These are phyloP conservation scores for Edaphochlamys debaryana DNA, from an alignment of 139 green algal species.

Conservation along the genomic window DNA sequence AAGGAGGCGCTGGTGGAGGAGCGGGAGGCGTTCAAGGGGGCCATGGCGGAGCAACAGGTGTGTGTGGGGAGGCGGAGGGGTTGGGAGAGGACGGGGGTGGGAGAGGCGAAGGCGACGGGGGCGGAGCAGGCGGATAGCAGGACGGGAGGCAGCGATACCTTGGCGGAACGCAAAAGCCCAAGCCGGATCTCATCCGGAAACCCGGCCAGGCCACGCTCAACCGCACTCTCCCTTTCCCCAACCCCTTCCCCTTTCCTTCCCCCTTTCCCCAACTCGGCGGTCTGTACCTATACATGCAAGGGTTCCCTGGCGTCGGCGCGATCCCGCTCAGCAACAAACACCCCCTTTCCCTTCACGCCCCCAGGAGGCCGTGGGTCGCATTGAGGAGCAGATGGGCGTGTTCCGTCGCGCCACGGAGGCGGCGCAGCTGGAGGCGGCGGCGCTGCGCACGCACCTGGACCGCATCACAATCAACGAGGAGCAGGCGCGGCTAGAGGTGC, in stretches of 20 bases:
- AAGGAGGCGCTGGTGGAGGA: constrained; percentile 59
- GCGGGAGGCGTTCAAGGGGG: constrained; percentile 41
- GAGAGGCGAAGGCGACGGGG: background rate
- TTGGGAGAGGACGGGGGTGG: too few species aligned
- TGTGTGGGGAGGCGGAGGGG: too few species aligned
- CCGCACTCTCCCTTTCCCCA: too few species aligned
- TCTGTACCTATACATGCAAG: too few species aligned
- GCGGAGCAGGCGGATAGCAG: background rate
- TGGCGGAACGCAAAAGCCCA: too few species aligned
- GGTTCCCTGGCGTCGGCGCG: too few species aligned
- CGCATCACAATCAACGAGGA: constrained; percentile 37
- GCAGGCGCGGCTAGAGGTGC: constrained; percentile 39
- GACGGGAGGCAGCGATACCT: background rate
- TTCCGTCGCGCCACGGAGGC: constrained; percentile 40
- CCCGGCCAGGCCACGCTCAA: too few species aligned
- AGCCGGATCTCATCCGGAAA: too few species aligned
- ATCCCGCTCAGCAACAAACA: too few species aligned
- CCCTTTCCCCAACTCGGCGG: too few species aligned
- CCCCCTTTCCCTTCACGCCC: too few species aligned
- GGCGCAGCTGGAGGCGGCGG: constrained; percentile 49
- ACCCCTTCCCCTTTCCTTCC: too few species aligned
- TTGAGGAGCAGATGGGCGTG: constrained; percentile 50
- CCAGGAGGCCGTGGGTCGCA: constrained; percentile 50
- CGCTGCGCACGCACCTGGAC: constrained; percentile 32
- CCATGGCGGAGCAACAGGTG: constrained; percentile 55